Evolutionary conservation across 2,329 filamentous ascomycete species (phyloP).

Genomic region (Fusarium denticulatum): DNA sequence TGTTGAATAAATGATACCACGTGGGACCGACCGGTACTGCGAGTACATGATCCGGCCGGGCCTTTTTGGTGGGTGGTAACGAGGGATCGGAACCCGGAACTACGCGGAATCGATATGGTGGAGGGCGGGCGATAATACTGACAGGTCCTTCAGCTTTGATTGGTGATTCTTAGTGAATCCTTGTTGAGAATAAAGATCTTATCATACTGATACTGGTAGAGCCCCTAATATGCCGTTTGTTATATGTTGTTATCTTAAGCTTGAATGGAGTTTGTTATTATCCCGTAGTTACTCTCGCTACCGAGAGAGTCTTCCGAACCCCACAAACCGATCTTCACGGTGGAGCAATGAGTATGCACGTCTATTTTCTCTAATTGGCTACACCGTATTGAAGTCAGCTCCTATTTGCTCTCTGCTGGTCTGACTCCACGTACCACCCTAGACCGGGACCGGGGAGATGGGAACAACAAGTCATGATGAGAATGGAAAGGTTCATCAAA

Average conservation of each 20-base stretch:
- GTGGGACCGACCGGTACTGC: not conserved
- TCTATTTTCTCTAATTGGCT: not conserved
- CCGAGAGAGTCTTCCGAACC: not conserved
- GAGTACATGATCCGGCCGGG: not conserved
- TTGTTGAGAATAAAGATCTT: not conserved
- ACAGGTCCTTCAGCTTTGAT: too few species aligned
- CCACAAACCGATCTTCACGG: not conserved
- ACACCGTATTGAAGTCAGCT: not conserved
- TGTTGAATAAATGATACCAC: not conserved
- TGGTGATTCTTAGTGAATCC: accelerated
- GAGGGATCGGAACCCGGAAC: not conserved
- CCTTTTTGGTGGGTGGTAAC: not conserved
- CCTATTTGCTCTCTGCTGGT: not conserved
- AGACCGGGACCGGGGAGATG: not conserved
- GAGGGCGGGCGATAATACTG: too few species aligned
- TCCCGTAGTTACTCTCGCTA: not conserved
- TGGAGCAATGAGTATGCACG: accelerated
- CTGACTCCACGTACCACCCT: not conserved
- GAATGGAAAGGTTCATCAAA: not conserved
- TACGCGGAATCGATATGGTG: not conserved
- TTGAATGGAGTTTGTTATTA: not conserved
- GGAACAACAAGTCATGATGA: not conserved
- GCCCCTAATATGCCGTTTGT: not conserved
- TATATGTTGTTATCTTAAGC: not conserved
- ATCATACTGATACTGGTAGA: not conserved